Percentiles rank a stretch among this genome's conserved stretches.
These are phyloP conservation scores for Xylariaceae sp. DNA, from an alignment of 2,329 filamentous ascomycete genomes.

Conservation along the genomic window DNA sequence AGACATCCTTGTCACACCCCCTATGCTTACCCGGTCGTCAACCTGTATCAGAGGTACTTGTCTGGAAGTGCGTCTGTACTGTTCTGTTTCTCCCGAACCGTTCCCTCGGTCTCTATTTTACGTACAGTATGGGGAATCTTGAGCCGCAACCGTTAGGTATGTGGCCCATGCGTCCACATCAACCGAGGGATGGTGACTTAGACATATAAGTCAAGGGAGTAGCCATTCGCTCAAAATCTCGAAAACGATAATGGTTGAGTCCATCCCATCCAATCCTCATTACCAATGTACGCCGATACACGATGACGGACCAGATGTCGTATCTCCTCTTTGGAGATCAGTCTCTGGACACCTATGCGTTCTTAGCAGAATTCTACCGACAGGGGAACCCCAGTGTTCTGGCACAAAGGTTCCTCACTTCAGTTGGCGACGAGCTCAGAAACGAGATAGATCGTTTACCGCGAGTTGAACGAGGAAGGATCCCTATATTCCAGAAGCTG, in stretches of 20 bases:
- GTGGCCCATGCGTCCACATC: conserved; percentile 22
- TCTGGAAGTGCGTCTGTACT: too few relatives aligned
- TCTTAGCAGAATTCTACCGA: conserved; percentile 51
- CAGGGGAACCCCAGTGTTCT: conserved; percentile 44
- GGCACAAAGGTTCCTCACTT: conserved; percentile 57
- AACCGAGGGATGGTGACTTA: conserved; percentile 15
- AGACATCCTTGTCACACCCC: conserved; percentile 15
- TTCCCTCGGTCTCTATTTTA: not conserved
- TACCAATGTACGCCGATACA: conserved; percentile 19
- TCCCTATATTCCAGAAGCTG: conserved; percentile 58
- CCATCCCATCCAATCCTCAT: conserved; percentile 15
- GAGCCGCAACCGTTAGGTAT: conserved; percentile 20
- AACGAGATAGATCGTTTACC: conserved; percentile 55
- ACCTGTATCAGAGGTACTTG: conserved; percentile 11
- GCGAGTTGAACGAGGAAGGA: conserved; percentile 48
- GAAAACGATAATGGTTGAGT: not conserved
- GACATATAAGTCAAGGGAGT: conserved; percentile 29
- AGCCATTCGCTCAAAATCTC: not conserved
- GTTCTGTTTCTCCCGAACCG: too few relatives aligned
- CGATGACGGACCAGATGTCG: conserved; percentile 43
- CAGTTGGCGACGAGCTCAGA: conserved; percentile 51
- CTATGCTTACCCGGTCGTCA: conserved; percentile 4
- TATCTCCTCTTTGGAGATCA: conserved; percentile 67
- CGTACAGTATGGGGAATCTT: conserved; percentile 18
- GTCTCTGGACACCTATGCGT: conserved; percentile 60